These are phyloP conservation scores for Penicillium sp. DNA, from an alignment of 2,329 filamentous ascomycete genomes.

Conservation along the genomic window DNA sequence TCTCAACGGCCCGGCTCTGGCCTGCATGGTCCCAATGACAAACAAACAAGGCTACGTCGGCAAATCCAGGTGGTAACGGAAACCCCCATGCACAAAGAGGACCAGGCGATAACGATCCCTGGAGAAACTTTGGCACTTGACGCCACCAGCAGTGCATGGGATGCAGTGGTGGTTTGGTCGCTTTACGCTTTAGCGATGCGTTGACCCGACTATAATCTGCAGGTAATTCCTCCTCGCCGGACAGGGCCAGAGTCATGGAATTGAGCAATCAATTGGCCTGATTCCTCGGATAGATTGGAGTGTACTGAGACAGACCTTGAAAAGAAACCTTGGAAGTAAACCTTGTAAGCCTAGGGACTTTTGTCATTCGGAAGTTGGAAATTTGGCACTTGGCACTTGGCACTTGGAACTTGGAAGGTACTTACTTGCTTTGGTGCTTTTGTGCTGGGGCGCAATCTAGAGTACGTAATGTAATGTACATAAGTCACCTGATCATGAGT, in stretches of 20 bases:
- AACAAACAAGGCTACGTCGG: not conserved
- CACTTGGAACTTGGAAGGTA: too few relatives aligned
- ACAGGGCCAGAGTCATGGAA: not conserved
- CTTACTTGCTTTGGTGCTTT: too few relatives aligned
- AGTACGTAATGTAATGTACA: not conserved
- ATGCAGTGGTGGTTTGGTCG: not conserved
- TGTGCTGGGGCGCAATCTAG: not conserved
- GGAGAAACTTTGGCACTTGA: not conserved
- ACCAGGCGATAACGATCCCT: not conserved
- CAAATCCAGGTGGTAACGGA: not conserved
- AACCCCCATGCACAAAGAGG: not conserved
- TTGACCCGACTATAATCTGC: not conserved
- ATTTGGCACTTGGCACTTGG: too few relatives aligned
- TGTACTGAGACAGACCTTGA: too few relatives aligned
- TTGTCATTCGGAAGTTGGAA: too few relatives aligned
- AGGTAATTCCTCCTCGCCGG: not conserved
- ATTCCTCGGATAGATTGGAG: not conserved
- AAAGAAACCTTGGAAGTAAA: too few relatives aligned
- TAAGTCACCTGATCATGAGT: not conserved
- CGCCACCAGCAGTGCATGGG: not conserved
- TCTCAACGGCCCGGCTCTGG: slow-evolving; percentile 5
- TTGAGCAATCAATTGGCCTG: not conserved
- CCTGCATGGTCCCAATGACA: slow-evolving; percentile 16
- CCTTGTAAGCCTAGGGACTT: too few relatives aligned
- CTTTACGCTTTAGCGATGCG: not conserved